Evolutionary conservation across 495 filamentous ascomycete species (phyloP).

Genomic region (Neurospora sp.): DNA sequence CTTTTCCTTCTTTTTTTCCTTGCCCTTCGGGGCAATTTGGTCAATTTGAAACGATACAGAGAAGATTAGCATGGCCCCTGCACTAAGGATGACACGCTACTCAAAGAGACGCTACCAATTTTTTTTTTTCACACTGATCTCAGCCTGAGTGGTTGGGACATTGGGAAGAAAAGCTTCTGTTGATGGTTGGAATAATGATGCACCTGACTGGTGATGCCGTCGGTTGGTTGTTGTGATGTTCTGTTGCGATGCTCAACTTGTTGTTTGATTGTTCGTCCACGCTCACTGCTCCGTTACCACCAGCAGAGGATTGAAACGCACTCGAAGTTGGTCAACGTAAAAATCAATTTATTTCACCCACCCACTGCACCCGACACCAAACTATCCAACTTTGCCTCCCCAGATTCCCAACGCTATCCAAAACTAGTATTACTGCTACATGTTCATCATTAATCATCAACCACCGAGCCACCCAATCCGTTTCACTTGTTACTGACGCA

Average conservation of each 20-base stretch:
- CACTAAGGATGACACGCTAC: conserved; percentile 99
- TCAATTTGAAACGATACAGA: conserved; percentile 45
- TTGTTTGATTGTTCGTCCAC: too few species aligned
- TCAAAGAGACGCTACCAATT: conserved; percentile 92
- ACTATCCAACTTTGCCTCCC: neutral
- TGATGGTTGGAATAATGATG: neutral
- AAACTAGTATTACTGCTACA: neutral
- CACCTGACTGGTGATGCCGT: too few species aligned
- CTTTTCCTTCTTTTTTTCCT: conserved; percentile 17
- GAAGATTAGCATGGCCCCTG: conserved; percentile 99
- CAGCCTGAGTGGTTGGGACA: neutral
- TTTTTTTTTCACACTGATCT: conserved; percentile 49
- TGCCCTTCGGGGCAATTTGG: conserved; percentile 25
- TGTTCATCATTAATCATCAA: neutral
- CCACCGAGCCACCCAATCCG: neutral
- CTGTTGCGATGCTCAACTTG: neutral
- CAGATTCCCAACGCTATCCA: neutral
- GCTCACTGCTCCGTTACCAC: neutral
- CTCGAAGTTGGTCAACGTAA: neutral
- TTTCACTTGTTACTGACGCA: neutral
- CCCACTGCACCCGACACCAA: neutral
- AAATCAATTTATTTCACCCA: neutral
- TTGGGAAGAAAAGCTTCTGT: neutral
- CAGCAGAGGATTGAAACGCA: neutral
- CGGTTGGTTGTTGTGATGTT: neutral